Conservation (phyloP, 2,329 filamentous ascomycete genomes). For the Claviceps monticola region DNA sequence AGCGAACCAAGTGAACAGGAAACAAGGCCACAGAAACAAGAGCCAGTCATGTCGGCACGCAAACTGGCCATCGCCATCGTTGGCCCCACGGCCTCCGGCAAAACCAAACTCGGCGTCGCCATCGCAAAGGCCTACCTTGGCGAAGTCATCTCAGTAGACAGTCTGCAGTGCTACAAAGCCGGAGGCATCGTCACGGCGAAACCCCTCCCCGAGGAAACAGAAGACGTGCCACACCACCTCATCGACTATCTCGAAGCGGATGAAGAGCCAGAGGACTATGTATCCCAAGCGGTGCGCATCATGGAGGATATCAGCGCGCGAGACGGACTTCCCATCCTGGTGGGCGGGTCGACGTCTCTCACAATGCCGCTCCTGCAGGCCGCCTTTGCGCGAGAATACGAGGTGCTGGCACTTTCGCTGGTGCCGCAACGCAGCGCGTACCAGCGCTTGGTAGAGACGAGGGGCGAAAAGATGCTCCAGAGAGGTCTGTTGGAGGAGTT, state of each 20-base stretch:
- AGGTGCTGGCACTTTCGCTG: background rate
- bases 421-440: background rate
- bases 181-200: background rate
- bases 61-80: conserved; percentile 1
- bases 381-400: background rate
- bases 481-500: background rate
- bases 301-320: background rate
- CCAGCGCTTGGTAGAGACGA: background rate
- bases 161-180: conserved; percentile 2
- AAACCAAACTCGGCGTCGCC: conserved; percentile 3
- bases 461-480: background rate
- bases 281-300: background rate
- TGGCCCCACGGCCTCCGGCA: conserved; percentile 1
- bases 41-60: background rate
- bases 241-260: conserved; percentile 1
- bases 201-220: background rate
- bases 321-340: background rate
- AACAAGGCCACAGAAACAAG: background rate
- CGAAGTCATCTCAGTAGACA: conserved; percentile 2
- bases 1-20: background rate
- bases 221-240: background rate
- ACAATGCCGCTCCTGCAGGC: background rate
- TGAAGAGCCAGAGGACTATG: conserved; percentile 1
- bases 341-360: conserved; percentile 2
- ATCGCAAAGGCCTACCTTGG: background rate